Base-by-base conservation (phyloP, 2,329 filamentous ascomycete genomes). In the Botryosphaeria dothidea region DNA sequence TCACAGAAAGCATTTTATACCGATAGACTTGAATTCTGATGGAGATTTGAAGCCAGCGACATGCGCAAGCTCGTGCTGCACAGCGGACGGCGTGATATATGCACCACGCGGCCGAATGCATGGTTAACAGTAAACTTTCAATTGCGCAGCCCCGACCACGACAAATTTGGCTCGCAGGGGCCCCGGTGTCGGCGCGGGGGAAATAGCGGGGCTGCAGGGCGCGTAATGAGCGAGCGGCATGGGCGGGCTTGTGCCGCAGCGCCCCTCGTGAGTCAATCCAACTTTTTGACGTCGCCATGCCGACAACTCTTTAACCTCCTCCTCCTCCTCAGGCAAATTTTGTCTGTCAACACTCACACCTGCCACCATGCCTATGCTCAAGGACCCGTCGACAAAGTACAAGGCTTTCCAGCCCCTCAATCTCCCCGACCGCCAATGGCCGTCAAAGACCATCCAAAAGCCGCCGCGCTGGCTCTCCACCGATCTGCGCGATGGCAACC, bases 391-490 rank as follows among this genome's bases (percentile, higher is more conserved):
- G 71, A 89, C 84, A 71, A 93, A 93, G 78, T 93, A 93, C 83
- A 88, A 85, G 78, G 81, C 82, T 62, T 93, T 92, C 77, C 83
- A 84, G 71, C 87, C 88, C 66, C 73, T 91, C 63, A 79, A 90
- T 73, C 81, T 92, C 45, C 86, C 88, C 29, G 83, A 92, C 77
- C 85, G 90, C 41, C 87, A 91, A 90, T 96, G 93, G 93, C 93
- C 93, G 11, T 86, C 85, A 75, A 93, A 91, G 81, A 87, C 86
- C 45, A 86, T 97, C 72, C 87, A 92, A 73, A 95, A 93, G 81
- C 86, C 93, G 57, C 93, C 93, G 38, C 86, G 94, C 73, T 98
- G 93, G 93, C 87, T 97, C 75, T 90, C 91, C 49, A 96, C 92
- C 45, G 91, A 95, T 77, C 81, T 96, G 72, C 85, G 94, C 73